Evolutionary conservation across 352 stramenopile genomes (phyloP), one percentile per base, ranked within the genome.

Genomic region (Pythium graminicola): DNA sequence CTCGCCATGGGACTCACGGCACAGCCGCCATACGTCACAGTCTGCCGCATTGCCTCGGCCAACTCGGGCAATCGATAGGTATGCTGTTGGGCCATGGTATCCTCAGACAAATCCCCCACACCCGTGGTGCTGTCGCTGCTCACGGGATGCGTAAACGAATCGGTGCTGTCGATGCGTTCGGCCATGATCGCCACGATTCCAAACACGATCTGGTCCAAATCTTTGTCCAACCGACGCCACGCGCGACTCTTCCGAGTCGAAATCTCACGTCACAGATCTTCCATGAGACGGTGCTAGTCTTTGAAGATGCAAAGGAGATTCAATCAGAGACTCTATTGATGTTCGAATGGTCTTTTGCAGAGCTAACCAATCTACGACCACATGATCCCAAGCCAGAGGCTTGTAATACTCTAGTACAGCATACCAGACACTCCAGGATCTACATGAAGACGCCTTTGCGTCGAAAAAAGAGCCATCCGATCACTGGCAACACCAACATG

Each of bases 161-260:
- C 83, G n/a, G 49, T 48, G 49, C 49, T 56, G 8, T 56, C 49
- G 3, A 56, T 76, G 27, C 71, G 80, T 45, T 85, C 73, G 46
- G 83, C 75, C 41, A 86, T 49, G 50, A 32, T 45, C 40, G 7
- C 23, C 16, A 29, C 31, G 31, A 14, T 14, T 36, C n/a, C n/a
- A n/a, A n/a, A n/a, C n/a, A n/a, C n/a, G n/a, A n/a, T n/a, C n/a
- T n/a, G n/a, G n/a, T n/a, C n/a, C n/a, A n/a, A n/a, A n/a, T n/a
- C n/a, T n/a, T n/a, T n/a, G n/a, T n/a, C n/a, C n/a, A n/a, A n/a
- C n/a, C n/a, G 28, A 40, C 44, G 44, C 44, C 23, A 79, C 67
- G 72, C 81, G 73, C 22, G 75, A 73, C 62, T 81, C 71, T 62
- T 86, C 75, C 10, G 69, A 78, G 51, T n/a, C n/a, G n/a, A n/a